A percentile compares a stretch with the other conserved stretches of the same genome.
Evolutionary conservation across 2,329 filamentous ascomycete genomes (phyloP).

Genomic region (Alternaria incomplexa): DNA sequence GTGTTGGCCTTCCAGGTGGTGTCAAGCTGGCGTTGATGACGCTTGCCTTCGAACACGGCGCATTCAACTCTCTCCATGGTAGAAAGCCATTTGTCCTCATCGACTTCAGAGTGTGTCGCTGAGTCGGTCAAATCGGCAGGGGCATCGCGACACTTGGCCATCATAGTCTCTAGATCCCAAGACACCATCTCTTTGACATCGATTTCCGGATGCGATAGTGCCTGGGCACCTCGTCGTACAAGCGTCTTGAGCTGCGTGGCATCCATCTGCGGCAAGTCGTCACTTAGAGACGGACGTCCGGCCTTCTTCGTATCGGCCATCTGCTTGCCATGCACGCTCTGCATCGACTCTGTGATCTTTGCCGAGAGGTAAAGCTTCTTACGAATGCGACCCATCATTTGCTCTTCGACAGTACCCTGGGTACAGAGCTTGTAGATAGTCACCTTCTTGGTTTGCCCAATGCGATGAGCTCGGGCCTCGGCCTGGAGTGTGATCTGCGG

Average conservation of each 20-base stretch:
- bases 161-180: constrained; percentile 63
- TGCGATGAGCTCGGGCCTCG: constrained; percentile 61
- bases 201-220: constrained; percentile 59
- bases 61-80: constrained; percentile 64
- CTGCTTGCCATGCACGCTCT: constrained; percentile 56
- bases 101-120: constrained; percentile 49
- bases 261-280: constrained; percentile 60
- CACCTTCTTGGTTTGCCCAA: constrained; percentile 61
- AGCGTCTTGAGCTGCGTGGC: constrained; percentile 61
- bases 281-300: constrained; percentile 37
- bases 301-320: constrained; percentile 23
- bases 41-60: constrained; percentile 64
- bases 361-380: constrained; percentile 68
- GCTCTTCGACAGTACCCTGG: constrained; percentile 63
- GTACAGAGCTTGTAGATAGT: constrained; percentile 64
- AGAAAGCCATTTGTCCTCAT: constrained; percentile 63
- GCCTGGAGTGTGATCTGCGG: constrained; percentile 62
- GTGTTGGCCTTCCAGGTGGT: constrained; percentile 29
- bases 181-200: constrained; percentile 62
- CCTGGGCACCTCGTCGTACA: constrained; percentile 61
- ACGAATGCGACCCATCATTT: constrained; percentile 63
- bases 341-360: constrained; percentile 66
- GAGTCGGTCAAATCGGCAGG: constrained; percentile 51
- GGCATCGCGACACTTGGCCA: constrained; percentile 62
- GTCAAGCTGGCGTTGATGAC: constrained; percentile 51